A percentile compares a stretch with the other conserved stretches of the same genome.
These are phyloP conservation scores for Scedosporium minutisporum DNA, from an alignment of 2,329 filamentous ascomycete species.

Conservation along the genomic window DNA sequence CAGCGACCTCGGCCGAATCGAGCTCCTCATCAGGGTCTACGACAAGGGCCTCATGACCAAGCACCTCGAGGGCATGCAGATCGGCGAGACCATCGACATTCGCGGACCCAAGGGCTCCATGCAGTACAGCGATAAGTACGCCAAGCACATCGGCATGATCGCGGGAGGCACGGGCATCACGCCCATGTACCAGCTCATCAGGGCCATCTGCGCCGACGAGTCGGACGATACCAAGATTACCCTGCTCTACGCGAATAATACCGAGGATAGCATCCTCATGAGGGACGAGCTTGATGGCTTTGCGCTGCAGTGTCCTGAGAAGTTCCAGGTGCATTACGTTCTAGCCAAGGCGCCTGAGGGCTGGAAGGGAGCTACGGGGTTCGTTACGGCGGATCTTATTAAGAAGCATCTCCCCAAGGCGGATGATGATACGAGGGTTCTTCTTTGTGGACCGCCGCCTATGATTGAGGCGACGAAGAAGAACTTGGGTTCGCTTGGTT, in stretches of 20 bases:
- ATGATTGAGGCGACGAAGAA: conserved; percentile 75
- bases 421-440: conserved; percentile 86
- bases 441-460: conserved; percentile 87
- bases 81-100: conserved; percentile 76
- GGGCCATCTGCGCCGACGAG: conserved; percentile 90
- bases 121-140: conserved; percentile 74
- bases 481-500: conserved; percentile 37
- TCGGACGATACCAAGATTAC: conserved; percentile 97
- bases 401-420: conserved; percentile 93
- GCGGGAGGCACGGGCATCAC: conserved; percentile 94
- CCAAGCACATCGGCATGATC: conserved; percentile 79
- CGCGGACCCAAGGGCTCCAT: conserved; percentile 73
- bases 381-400: conserved; percentile 80
- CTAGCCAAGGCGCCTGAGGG: conserved; percentile 76
- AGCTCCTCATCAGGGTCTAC: conserved; percentile 89
- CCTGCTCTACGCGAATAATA: conserved; percentile 83
- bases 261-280: conserved; percentile 83
- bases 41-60: conserved; percentile 83
- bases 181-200: conserved; percentile 92
- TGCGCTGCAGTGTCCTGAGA: conserved; percentile 93
- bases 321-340: conserved; percentile 91
- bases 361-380: conserved; percentile 70
- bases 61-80: conserved; percentile 73
- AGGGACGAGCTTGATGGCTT: conserved; percentile 76
- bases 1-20: conserved; percentile 58